A percentile compares a stretch with the other conserved stretches of the same genome.
Conservation (phyloP, 345 rosid genomes). For the Acer saccharum region DNA sequence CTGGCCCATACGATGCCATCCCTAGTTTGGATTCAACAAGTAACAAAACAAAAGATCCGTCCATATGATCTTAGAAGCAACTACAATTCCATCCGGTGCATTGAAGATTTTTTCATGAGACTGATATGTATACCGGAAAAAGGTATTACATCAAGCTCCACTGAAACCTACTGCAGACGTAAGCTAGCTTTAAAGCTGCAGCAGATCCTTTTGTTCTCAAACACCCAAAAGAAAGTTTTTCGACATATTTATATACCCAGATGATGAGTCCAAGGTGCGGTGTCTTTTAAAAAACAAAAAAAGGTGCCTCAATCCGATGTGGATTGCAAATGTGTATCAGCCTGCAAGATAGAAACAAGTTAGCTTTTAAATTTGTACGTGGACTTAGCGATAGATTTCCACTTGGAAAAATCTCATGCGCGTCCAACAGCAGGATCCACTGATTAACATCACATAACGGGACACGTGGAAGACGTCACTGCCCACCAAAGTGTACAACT, state of each 20-base stretch:
- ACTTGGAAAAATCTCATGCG: slow-evolving; percentile 32
- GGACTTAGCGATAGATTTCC: slow-evolving; percentile 19
- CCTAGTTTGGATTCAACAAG: no score
- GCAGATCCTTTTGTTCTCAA: neutral
- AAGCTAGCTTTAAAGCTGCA: neutral
- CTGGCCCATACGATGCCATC: no score
- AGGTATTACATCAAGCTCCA: neutral
- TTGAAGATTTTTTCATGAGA: no score
- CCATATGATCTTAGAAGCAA: no score
- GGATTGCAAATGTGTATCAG: slow-evolving; percentile 26
- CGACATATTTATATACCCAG: neutral
- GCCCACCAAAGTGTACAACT: neutral
- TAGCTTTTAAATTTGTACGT: neutral
- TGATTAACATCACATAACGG: neutral
- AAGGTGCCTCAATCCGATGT: slow-evolving; percentile 14
- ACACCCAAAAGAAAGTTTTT: neutral
- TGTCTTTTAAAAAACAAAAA: neutral
- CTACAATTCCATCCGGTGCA: no score
- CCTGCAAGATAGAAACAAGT: neutral
- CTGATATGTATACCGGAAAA: neutral
- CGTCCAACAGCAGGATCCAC: slow-evolving; percentile 18
- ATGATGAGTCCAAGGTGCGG: neutral
- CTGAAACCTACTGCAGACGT: neutral
- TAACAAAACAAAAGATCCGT: no score
- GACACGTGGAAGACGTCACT: slow-evolving; percentile 29